Evolutionary conservation across 1,139 yeast species (phyloP), one percentile per base, ranked within the genome.

Genomic region (Protomyces lactucae-debilis): DNA sequence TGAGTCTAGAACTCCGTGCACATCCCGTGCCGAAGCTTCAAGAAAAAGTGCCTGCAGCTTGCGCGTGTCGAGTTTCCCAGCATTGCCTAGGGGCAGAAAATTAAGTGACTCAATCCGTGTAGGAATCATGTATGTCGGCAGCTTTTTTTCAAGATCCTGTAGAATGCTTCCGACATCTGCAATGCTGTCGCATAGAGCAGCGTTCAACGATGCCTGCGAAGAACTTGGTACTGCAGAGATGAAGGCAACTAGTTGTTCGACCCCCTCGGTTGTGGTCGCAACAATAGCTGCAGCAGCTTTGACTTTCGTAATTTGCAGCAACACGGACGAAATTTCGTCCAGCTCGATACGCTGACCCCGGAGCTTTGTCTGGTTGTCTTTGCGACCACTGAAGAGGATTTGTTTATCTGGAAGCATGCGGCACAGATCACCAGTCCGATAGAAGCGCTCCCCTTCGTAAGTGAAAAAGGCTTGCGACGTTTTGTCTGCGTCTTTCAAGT

Each of bases 91-190:
- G 9, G 72, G 72, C 14, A 70, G 39, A 10, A 16, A 43, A 21
- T 66, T 37, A 18, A 70, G 36, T 3, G 57, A 63, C 18, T 69
- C 23, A 16, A 70, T 25, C 14, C 28, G 46, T 8, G 66, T 32
- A 3, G 72, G 72, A 12, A 70, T 55, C 72, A 70, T 69, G 57
- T 70, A 70, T 25, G 37, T 16, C 10, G 72, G 72, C 9, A 70
- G 55, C 37, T 18, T 28, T 35, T 25, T 55, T 45, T 39, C 67
- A 66, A 16, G 64, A 54, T 25, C 32, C 8, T 21, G 37, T 45
- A 9, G 10, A 3, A 43, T 28, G 10, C n/a, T 6, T 16, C 16
- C 48, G 4, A 14, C 6, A 8, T 21, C 35, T 10, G 4, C 37
- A 18, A 39, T 14, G 5, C 25, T 37, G 14, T 9, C 37, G 16